Evolutionary conservation across 78 protist genomes (phyloP), one percentile per base, ranked within the genome.

Genomic region (Fonticula alba): DNA sequence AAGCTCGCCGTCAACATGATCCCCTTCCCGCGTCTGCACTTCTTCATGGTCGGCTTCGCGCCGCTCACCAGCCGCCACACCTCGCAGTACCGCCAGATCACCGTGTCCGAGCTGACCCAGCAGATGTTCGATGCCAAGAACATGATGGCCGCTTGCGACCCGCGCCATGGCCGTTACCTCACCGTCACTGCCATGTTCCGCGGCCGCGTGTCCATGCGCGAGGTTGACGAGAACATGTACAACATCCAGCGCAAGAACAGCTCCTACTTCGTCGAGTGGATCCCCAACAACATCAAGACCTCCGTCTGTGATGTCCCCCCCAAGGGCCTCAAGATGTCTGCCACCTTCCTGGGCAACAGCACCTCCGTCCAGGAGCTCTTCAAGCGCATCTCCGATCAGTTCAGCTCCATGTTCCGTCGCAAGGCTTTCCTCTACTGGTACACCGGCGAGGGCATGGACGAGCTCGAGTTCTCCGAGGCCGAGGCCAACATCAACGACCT

Each of bases 341-440:
- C 74, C 69, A 88, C 95, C 63, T 92, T 95, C 74, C 50, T 91
- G 58, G 95, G 98, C 64, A 95, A 95, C 89, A 66, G 76, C 69
- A 91, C 99, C 26, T 78, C 89, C 74, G 92, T 95, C 81, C 95
- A 91, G 80, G 96, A 92, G 76, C 80, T 92, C 69, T 92, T 92
- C 89, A 86, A 88, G 85, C 86, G 99, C 62, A 79, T 93, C 31
- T 63, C 80, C 2, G 60, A 74, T 72, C 94, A 95, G 77, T 95
- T 95, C 85, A 78, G 88, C 36, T 83, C 92, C 76, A 89, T 93
- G 98, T 95, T 92, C 85, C 69, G 84, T 40, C 76, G 96, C 62
- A 94, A 92, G 87, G 98, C 99, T 43, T 94, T 92, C 95, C 84
- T 93, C 57, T 96, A 93, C 80, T 93, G 96, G 96, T 92, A 90